phyloP scores from a whole-genome alignment of 2,329 filamentous ascomycete genomes.

The Monosporascus sp. region DNA sequence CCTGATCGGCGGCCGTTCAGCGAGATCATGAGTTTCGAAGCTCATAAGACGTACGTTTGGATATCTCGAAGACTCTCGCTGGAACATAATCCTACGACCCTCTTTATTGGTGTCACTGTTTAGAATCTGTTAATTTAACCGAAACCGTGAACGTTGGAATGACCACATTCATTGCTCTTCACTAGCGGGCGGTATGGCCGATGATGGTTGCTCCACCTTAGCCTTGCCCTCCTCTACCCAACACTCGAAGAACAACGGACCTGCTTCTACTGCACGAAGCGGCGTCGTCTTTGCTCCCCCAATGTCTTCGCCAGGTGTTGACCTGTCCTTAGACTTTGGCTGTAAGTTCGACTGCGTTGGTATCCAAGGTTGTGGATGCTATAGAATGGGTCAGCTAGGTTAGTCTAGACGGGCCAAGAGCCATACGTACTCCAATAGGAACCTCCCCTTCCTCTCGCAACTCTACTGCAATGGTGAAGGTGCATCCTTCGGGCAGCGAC shows the following conservation, averaged over 20 bases:
- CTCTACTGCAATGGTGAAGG: conserved; percentile 73
- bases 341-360: conserved; percentile 46
- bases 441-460: conserved; percentile 54
- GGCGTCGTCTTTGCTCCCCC: conserved; percentile 40
- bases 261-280: conserved; percentile 48
- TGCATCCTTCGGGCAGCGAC: conserved; percentile 58
- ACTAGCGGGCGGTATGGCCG: neutral
- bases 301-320: conserved; percentile 26
- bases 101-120: no score
- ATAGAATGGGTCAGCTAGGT: conserved; percentile 3
- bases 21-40: no score
- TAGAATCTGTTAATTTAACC: no score
- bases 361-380: conserved; percentile 59
- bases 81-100: no score
- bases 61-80: no score
- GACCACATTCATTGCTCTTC: no score
- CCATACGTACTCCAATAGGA: conserved; percentile 49
- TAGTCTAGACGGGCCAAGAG: neutral
- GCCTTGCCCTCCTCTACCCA: conserved; percentile 55
- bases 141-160: no score
- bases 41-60: no score
- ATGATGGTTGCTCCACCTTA: conserved; percentile 24
- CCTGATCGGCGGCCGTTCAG: no score
- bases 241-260: conserved; percentile 60
- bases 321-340: conserved; percentile 27